phyloP scores from a whole-genome alignment of 257 asterid species.

The Fraxinus quadrangulata region DNA sequence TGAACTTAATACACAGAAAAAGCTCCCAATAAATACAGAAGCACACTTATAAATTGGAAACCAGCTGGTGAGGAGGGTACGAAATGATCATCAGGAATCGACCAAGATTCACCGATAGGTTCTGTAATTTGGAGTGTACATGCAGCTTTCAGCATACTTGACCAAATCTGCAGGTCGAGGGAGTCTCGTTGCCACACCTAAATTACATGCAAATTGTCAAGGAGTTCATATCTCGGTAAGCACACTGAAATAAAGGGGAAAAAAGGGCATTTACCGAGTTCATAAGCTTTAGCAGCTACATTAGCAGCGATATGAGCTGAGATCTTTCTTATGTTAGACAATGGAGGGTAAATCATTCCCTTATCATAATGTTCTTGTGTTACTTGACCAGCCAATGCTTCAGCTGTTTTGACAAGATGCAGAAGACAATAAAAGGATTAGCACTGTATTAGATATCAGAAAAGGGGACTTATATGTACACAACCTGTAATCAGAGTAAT shows the following conservation, averaged over 20 bases:
- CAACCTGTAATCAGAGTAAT: background rate
- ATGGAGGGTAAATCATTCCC: conserved; percentile 93
- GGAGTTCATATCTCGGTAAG: background rate
- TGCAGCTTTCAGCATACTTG: conserved; percentile 94
- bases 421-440: background rate
- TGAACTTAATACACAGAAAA: background rate
- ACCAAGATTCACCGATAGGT: conserved; percentile 51
- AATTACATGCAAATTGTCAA: background rate
- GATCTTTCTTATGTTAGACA: conserved; percentile 73
- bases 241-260: background rate
- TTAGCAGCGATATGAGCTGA: conserved; percentile 88
- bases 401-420: conserved; percentile 58
- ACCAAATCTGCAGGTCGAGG: conserved; percentile 84
- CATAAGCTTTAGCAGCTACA: conserved; percentile 96
- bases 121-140: conserved; percentile 83
- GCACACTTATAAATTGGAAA: background rate
- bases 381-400: conserved; percentile 89
- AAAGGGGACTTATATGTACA: background rate
- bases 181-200: conserved; percentile 82
- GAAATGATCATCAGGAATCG: background rate
- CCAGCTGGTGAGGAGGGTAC: background rate
- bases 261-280: conserved; percentile 56
- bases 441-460: background rate
- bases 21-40: background rate
- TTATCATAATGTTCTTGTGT: conserved; percentile 77